Base-by-base conservation (phyloP, 352 stramenopile genomes). In the Phytophthora uliginosa region DNA sequence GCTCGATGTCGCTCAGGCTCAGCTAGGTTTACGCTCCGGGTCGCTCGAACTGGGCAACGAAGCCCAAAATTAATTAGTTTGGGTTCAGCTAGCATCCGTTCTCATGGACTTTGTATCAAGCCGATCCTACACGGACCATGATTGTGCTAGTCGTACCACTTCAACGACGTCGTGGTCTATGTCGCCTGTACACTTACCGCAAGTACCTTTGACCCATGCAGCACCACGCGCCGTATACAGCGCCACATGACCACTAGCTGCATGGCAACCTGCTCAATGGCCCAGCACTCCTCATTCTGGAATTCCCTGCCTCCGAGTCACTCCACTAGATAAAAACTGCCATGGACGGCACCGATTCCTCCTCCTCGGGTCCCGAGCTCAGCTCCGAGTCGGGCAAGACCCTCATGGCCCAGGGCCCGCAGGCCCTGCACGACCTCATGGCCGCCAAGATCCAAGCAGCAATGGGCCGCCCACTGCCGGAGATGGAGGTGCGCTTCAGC, bases 361-460 rank as follows among this genome's bases (percentile, higher is more conserved):
- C 42, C 15, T 22, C 45, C 45, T 51, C 42, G 42, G 42, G 17
- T 22, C 48, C 60, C 17, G 61, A 68, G 50, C 60, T 60, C 48
- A 67, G 60, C 10, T 67, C 53, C 24, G 60, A 67, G 60, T 67
- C 63, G 33, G 70, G 57, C 64, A 66, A 74, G 51, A 60, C 26
- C 26, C 63, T 81, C 54, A 66, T 81, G 51, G 66, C 67, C 59
- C 55, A 79, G 5, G 71, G 74, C 6, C 72, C 76, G 1, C 61
- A 78, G 22, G 64, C 57, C 7, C 64, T 80, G 20, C 74, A 81
- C 26, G 71, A 69, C 2, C 38, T 69, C 38, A 53, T 79, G 33
- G 67, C 63, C 47, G 22, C 52, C 40, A 72, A 72, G 48, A 34
- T 81, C 13, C 59, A 74, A 12, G 40, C 66, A 1, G 56, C 74